A percentile compares a stretch with the other conserved stretches of the same genome.
These are phyloP conservation scores for Xylaria sp. DNA, from an alignment of 2,329 filamentous ascomycete genomes.

Conservation along the genomic window DNA sequence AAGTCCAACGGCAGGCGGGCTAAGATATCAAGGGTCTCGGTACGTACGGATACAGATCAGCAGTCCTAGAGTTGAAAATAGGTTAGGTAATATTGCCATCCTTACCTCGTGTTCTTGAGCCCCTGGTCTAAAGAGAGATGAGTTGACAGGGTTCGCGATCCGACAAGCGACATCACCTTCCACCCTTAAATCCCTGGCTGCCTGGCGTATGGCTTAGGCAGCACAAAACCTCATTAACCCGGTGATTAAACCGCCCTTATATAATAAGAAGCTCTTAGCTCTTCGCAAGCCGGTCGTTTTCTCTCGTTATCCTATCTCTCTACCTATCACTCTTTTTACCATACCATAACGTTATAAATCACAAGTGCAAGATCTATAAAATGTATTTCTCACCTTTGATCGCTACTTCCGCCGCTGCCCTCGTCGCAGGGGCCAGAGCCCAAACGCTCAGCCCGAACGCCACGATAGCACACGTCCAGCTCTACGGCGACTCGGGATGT, in stretches of 20 bases:
- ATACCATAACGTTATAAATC: slow-evolving; percentile 8
- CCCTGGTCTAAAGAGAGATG: slow-evolving; percentile 19
- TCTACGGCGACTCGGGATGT: slow-evolving; percentile 33
- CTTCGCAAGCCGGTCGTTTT: slow-evolving; percentile 9
- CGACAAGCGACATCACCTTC: slow-evolving; percentile 12
- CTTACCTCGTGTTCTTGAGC: slow-evolving; percentile 23
- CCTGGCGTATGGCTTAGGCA: slow-evolving; percentile 16
- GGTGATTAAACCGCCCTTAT: slow-evolving; percentile 13
- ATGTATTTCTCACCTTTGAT: slow-evolving; percentile 27
- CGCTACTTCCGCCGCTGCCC: slow-evolving; percentile 18
- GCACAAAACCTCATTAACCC: slow-evolving; percentile 8
- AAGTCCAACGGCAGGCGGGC: not conserved
- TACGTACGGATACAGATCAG: slow-evolving; percentile 21
- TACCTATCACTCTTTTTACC: slow-evolving; percentile 6
- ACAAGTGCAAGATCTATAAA: slow-evolving; percentile 19
- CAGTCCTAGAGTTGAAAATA: slow-evolving; percentile 12
- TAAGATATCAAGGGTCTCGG: slow-evolving; percentile 19
- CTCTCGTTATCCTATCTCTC: slow-evolving; percentile 11
- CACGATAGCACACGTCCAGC: slow-evolving; percentile 24
- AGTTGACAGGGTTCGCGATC: slow-evolving; percentile 19
- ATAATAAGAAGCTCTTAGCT: slow-evolving; percentile 23
- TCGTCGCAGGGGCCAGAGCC: slow-evolving; percentile 15
- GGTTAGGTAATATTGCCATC: slow-evolving; percentile 18
- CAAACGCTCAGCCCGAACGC: slow-evolving; percentile 17
- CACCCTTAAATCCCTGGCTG: slow-evolving; percentile 10